Conservation (phyloP, 495 filamentous ascomycete genomes). For the Penicillium verhagenii region DNA sequence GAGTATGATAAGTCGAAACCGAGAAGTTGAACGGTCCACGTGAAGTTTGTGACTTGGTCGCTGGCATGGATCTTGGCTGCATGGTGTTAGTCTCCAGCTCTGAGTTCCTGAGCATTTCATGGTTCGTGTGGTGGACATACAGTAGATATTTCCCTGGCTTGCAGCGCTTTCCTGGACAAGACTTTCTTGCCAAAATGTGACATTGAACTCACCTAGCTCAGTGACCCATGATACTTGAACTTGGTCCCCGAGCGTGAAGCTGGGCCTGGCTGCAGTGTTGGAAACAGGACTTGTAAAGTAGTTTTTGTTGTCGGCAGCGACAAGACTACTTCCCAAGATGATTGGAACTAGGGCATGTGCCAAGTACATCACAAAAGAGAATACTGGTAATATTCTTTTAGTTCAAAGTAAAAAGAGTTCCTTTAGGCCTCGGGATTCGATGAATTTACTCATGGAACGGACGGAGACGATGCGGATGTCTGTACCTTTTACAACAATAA, state of each 20-base stretch:
- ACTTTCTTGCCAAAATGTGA: background rate
- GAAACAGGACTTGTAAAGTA: background rate
- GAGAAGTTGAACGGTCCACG: background rate
- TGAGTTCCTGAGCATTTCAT: background rate
- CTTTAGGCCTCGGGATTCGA: too few species aligned
- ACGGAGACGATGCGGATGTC: too few species aligned
- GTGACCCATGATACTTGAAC: background rate
- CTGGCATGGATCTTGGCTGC: constrained; percentile 1
- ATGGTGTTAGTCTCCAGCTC: background rate
- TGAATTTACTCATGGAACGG: too few species aligned
- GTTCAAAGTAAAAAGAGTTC: too few species aligned
- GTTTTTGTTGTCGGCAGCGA: background rate
- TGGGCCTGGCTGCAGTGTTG: background rate
- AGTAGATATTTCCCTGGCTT: background rate
- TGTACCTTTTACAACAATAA: too few species aligned
- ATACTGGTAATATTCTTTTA: too few species aligned
- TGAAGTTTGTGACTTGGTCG: background rate
- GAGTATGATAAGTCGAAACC: background rate
- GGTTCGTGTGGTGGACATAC: background rate
- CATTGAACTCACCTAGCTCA: background rate
- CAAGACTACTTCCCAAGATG: background rate
- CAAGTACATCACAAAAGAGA: too few species aligned
- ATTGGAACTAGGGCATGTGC: too few species aligned
- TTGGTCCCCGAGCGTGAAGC: background rate
- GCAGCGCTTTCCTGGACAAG: background rate